Evolutionary conservation across 2,329 filamentous ascomycete species (phyloP), one percentile per base, ranked within the genome.

Genomic region (Curvularia hawaiiensis): DNA sequence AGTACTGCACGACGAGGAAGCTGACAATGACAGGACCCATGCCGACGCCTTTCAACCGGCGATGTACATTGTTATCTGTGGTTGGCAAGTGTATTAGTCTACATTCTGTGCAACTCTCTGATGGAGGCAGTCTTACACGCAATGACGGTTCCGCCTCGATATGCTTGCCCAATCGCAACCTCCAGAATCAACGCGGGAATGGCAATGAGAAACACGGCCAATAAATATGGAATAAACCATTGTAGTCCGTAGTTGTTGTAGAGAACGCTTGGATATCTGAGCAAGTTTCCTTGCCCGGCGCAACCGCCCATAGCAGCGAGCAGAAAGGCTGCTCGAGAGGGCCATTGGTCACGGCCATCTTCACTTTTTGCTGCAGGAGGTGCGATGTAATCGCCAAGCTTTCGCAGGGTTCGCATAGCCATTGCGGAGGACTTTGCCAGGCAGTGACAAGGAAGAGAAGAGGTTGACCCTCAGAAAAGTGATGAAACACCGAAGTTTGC

Each of bases 231-330:
- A 18, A 86, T 80, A 68, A 85, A 86, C 84, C 84, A 86, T 64
- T 86, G 84, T 6, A 85, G 75, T 3, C 84, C 84, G 54, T 84
- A 79, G 67, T 86, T 86, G 74, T 85, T 86, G 78, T 84, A 86
- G 2, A 85, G 79, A 39, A 84, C 81, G 0, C 83, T 85, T 2
- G 84, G 84, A 58, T 85, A 86, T 28, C 84, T 79, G 20, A 86
- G 76, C 24, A 86, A 75, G 65, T 86, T 86, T 28, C 84, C 84
- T 75, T 85, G 83, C 47, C 84, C 84, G 1, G 82, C 83, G 62
- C 82, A 84, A 50, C 84, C 84, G 43, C 84, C 83, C 83, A 85
- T 85, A 3, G 83, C 80, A 18, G 84, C 83, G 26, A 86, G 80
- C 6, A 86, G 74, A 68, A 85, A 86, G 12, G 83, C 79, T 2